phyloP scores from a whole-genome alignment of 306 rosid genomes.

The Mimosa pudica region DNA sequence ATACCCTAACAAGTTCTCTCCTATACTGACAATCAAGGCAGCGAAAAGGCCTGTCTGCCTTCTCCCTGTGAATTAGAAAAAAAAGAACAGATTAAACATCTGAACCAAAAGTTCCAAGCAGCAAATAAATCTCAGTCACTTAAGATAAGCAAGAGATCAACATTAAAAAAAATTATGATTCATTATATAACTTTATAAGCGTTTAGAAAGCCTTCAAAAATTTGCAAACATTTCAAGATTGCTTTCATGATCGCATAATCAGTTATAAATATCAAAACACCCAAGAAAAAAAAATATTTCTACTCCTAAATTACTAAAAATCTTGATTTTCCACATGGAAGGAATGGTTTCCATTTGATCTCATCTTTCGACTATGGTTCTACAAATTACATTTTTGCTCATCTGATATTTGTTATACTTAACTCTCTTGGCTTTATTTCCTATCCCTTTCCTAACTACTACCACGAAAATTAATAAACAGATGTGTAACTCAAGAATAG shows the following conservation, averaged over 20 bases:
- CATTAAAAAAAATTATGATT: not conserved
- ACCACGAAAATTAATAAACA: not conserved
- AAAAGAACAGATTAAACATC: constrained; percentile 30
- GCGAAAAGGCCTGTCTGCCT: constrained; percentile 91
- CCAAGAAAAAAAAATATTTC: not conserved
- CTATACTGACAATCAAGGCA: constrained; percentile 98
- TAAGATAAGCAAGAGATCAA: not conserved
- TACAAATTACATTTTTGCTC: not conserved
- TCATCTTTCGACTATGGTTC: not conserved
- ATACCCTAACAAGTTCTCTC: constrained; percentile 99
- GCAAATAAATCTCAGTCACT: not conserved
- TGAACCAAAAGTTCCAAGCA: constrained; percentile 27
- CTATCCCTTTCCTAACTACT: not conserved
- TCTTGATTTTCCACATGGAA: not conserved
- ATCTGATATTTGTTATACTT: not conserved
- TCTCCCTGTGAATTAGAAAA: constrained; percentile 75
- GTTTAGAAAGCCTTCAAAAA: not conserved
- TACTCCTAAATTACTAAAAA: not conserved
- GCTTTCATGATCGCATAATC: not conserved
- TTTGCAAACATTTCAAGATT: not conserved
- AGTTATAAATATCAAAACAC: not conserved
- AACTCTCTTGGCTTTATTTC: not conserved
- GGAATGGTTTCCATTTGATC: not conserved
- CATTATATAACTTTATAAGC: not conserved
- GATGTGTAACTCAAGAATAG: not conserved